Base-by-base conservation (phyloP, 116 monocot genomes). In the Trichopus zeylanicus region DNA sequence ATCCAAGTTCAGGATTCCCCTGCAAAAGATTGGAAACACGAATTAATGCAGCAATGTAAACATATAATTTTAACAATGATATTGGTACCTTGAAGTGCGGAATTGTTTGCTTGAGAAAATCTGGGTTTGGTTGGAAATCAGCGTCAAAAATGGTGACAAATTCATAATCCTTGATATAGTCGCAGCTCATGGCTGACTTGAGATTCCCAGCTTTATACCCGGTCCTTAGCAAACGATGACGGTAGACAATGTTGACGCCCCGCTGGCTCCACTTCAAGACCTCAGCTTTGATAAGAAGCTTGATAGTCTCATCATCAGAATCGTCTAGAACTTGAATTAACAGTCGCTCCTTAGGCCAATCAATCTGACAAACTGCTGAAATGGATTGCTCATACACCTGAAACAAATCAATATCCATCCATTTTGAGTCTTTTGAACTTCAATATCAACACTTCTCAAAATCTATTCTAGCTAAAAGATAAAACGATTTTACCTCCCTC, bases 121-220 rank as follows among this genome's bases (percentile, higher is more conserved):
- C 82, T 0, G 82, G 74, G 32, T 70, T 74, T 19, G 90, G 90
- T 39, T 76, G 79, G 79, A 90, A 90, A 53, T 90, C 90, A 3
- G 90, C 90, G 64, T 90, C 85, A 34, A 90, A 90, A 25, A 90
- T 85, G 15, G 85, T 73, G 6, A 90, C 90, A 69, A 90, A 90
- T 48, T 90, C 90, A 37, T 82, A 90, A 20, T 81, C 73, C 53
- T 75, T 81, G 32, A 90, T 82, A 53, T 90, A 85, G 56, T 78
- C 78, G 52, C 90, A 90, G 46, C 31, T 62, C 90, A 90, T 90
- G 38, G 85, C 90, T n/a, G 90, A 78, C 26, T 85, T 82, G 9
- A 90, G 68, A 46, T 90, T 90, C 21, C 90, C 85, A 11, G 90
- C 85, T 61, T 85, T 90, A 31, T 90, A 90, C 13, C 90, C 90